Percentiles rank a stretch among this genome's conserved stretches.
These are phyloP conservation scores for Panaeolus cyanescens DNA, from an alignment of 768 basidiomycete species.

Conservation along the genomic window DNA sequence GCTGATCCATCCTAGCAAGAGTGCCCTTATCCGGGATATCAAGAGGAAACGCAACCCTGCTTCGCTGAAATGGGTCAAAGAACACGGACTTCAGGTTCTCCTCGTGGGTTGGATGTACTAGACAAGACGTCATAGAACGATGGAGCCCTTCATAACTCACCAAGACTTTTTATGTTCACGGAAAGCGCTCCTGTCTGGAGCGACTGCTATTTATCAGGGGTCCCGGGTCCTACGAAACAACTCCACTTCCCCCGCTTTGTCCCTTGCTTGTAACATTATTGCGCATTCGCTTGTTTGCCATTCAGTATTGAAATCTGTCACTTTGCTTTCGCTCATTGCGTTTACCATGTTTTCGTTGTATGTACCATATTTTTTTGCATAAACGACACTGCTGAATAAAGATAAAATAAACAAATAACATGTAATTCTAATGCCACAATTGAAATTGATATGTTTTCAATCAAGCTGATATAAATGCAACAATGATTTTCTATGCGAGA, in stretches of 20 bases:
- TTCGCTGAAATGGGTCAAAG: constrained; percentile 61
- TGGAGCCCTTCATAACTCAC: background rate
- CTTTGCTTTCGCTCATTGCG: background rate
- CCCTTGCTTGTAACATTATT: background rate
- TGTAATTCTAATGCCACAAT: background rate
- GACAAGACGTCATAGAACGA: constrained; percentile 10
- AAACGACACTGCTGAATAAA: background rate
- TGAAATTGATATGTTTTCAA: background rate
- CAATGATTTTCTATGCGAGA: background rate
- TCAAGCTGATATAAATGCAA: background rate
- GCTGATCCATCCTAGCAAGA: constrained; percentile 64
- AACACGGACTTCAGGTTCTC: constrained; percentile 62
- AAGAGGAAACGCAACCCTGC: constrained; percentile 43
- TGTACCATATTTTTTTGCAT: background rate
- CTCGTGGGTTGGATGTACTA: constrained; percentile 53
- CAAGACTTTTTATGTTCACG: background rate
- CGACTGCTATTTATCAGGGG: background rate
- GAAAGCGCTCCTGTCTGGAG: background rate
- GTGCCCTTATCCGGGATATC: constrained; percentile 63
- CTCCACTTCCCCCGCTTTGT: background rate
- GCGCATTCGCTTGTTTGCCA: background rate
- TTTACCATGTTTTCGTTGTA: background rate
- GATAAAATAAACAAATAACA: background rate
- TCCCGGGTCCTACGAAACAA: background rate
- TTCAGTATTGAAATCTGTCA: background rate